Evolutionary conservation across 192 early-diverging fungal genomes (phyloP).

Genomic region (Coemansia umbellata): DNA sequence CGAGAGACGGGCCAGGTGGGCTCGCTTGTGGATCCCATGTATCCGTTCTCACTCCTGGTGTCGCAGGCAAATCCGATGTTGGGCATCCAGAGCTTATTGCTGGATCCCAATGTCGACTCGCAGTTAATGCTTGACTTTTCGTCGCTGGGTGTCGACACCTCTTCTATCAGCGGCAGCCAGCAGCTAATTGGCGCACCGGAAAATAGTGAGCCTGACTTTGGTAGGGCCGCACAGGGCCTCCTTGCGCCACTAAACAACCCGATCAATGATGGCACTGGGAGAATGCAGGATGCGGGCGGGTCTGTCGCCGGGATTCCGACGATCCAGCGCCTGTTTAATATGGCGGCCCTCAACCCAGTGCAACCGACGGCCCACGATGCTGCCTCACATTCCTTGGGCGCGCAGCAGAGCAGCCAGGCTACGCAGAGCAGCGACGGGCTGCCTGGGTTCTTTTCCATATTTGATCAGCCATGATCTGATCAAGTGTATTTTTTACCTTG

Average conservation of each 20-base stretch:
- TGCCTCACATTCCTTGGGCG: too few species aligned
- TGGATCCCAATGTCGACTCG: background rate
- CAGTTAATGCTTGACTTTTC: slow-evolving; percentile 1
- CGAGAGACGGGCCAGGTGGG: background rate
- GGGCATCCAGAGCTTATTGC: background rate
- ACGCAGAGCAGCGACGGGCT: too few species aligned
- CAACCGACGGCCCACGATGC: too few species aligned
- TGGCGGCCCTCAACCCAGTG: slow-evolving; percentile 5
- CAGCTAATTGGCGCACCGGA: background rate
- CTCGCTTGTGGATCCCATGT: background rate
- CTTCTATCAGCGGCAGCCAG: slow-evolving; percentile 4
- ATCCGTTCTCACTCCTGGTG: background rate
- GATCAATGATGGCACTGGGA: background rate
- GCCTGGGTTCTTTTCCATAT: too few species aligned
- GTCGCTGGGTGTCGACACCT: background rate
- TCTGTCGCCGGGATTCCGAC: slow-evolving; percentile 5
- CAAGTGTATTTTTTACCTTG: too few species aligned
- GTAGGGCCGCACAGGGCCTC: background rate
- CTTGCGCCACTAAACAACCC: slow-evolving; percentile 1
- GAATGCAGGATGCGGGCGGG: background rate
- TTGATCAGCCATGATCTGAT: too few species aligned
- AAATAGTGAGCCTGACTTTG: background rate
- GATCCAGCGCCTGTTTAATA: slow-evolving; percentile 15
- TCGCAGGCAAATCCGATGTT: background rate
- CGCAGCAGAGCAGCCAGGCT: too few species aligned